Conservation (phyloP, 352 stramenopile species). For the Globisporangium irregulare region DNA sequence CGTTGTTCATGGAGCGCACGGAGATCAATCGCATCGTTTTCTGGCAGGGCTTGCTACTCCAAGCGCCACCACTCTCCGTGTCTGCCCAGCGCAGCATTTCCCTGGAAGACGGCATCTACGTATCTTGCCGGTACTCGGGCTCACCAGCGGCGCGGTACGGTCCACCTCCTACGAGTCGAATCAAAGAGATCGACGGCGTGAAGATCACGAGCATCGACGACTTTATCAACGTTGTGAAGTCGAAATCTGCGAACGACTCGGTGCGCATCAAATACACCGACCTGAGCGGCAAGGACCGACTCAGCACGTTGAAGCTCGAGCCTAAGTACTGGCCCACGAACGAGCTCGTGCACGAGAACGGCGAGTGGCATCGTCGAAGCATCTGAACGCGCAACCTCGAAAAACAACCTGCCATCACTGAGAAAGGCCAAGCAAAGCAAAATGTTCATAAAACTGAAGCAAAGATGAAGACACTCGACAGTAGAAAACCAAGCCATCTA, state of each 20-base stretch:
- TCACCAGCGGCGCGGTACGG: conserved; percentile 88
- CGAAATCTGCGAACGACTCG: conserved; percentile 56
- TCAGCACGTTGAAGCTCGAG: conserved; percentile 88
- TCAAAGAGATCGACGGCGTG: conserved; percentile 89
- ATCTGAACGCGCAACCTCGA: conserved; percentile 23
- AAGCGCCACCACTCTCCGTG: conserved; percentile 85
- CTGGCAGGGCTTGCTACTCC: conserved; percentile 89
- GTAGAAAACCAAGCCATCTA: not conserved
- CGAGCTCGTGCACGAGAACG: conserved; percentile 76
- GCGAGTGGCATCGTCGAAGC: conserved; percentile 67
- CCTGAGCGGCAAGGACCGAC: conserved; percentile 80
- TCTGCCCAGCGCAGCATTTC: conserved; percentile 81
- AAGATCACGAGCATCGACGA: conserved; percentile 88
- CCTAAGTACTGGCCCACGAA: conserved; percentile 90
- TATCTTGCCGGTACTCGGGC: conserved; percentile 85
- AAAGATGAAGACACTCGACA: not conserved
- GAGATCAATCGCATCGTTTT: conserved; percentile 91
- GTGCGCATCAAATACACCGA: conserved; percentile 91
- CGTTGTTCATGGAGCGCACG: conserved; percentile 74
- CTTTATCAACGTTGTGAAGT: conserved; percentile 79
- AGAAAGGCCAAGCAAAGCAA: not conserved
- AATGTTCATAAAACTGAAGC: not conserved
- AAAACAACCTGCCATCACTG: not conserved
- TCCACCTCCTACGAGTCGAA: conserved; percentile 84
- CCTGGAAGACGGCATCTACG: conserved; percentile 81